A percentile compares a stretch with the other conserved stretches of the same genome.
phyloP scores from a whole-genome alignment of 305 asterid species.

The Solanum hybrid region DNA sequence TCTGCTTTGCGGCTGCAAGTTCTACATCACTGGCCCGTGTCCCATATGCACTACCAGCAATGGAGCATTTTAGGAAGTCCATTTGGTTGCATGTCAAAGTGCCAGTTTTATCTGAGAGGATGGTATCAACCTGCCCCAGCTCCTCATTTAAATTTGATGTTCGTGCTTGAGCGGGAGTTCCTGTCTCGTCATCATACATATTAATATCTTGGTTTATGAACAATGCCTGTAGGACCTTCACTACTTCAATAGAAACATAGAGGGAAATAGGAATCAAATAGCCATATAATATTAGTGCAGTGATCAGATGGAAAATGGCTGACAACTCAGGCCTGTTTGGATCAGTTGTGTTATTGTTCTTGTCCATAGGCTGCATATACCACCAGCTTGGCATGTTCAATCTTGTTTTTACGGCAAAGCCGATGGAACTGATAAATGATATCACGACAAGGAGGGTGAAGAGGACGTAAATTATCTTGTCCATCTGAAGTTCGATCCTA shows the following conservation, averaged over 20 bases:
- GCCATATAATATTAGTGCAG: conserved; percentile 80
- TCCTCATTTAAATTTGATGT: conserved; percentile 89
- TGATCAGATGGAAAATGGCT: conserved; percentile 66
- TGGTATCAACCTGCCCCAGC: conserved; percentile 83
- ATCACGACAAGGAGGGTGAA: conserved; percentile 54
- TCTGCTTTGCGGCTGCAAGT: conserved; percentile 80
- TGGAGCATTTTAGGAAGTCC: conserved; percentile 90
- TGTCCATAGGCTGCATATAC: conserved; percentile 55
- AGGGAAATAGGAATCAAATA: conserved; percentile 84
- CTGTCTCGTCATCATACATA: conserved; percentile 77
- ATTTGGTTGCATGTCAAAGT: conserved; percentile 94
- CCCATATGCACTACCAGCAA: conserved; percentile 76
- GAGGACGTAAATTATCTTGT: conserved; percentile 68
- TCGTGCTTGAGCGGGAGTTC: conserved; percentile 85
- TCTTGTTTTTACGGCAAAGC: conserved; percentile 47
- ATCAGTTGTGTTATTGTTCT: conserved; percentile 26
- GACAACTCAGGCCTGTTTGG: conserved; percentile 43
- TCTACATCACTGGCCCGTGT: conserved; percentile 70
- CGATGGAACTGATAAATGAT: conserved; percentile 57
- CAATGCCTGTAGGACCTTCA: conserved; percentile 79
- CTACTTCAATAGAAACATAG: conserved; percentile 85
- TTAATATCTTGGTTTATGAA: conserved; percentile 67
- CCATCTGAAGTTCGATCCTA: conserved; percentile 68
- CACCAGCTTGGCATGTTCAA: conserved; percentile 56
- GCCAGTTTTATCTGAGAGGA: conserved; percentile 93